Evolutionary conservation across 495 filamentous ascomycete species (phyloP).

Genomic region (Aspergillus panamensis): DNA sequence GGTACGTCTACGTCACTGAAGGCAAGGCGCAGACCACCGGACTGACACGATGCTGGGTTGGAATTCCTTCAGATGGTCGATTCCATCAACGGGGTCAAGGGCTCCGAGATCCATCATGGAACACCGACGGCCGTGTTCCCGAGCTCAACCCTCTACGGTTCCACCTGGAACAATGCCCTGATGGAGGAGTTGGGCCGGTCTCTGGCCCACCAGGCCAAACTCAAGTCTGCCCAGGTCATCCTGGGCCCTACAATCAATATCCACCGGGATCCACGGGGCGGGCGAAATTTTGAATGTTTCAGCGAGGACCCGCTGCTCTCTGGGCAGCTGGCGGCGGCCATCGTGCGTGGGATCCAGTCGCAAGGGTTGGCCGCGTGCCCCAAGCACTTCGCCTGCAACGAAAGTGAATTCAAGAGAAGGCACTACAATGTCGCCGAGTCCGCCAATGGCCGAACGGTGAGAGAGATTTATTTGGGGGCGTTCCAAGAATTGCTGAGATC

Average conservation of each 20-base stretch:
- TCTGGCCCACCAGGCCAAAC: not conserved
- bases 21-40: not conserved
- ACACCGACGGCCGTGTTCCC: slow-evolving; percentile 3
- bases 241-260: slow-evolving; percentile 6
- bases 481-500: slow-evolving; percentile 2
- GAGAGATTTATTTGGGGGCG: slow-evolving; percentile 5
- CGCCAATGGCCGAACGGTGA: not conserved
- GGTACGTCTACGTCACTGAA: too few relatives aligned
- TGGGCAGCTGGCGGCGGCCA: not conserved
- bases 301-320: slow-evolving; percentile 5
- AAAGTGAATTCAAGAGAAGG: slow-evolving; percentile 6
- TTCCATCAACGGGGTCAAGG: slow-evolving; percentile 3
- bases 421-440: slow-evolving; percentile 1
- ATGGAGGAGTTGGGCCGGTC: not conserved
- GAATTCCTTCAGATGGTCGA: not conserved
- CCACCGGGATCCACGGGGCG: not conserved
- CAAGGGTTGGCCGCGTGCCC: not conserved
- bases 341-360: slow-evolving; percentile 3
- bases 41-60: not conserved
- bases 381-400: slow-evolving; percentile 6
- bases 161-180: slow-evolving; percentile 5
- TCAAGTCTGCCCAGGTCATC: slow-evolving; percentile 3
- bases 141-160: slow-evolving; percentile 1
- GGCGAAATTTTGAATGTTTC: slow-evolving; percentile 9
- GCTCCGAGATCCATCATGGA: slow-evolving; percentile 5